phyloP scores from a whole-genome alignment of 179 eudicot species.

The Silene noctiflora region DNA sequence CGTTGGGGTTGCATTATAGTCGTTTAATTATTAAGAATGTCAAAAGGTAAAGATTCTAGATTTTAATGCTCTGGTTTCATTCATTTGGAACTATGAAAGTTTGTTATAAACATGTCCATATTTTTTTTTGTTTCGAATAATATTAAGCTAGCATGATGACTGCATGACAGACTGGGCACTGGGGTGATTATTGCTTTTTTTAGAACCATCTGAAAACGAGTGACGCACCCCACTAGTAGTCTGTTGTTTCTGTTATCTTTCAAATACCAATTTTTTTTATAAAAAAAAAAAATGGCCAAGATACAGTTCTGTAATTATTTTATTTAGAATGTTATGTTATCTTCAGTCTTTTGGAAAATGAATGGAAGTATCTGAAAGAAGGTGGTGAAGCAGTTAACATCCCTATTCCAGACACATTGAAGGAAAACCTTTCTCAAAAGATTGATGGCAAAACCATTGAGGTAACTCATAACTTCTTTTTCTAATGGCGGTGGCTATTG shows the following conservation, averaged over 20 bases:
- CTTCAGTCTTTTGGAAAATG: constrained; percentile 70
- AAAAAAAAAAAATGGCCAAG: not conserved
- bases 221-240: not conserved
- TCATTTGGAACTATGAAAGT: not conserved
- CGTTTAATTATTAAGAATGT: constrained; percentile 47
- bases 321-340: constrained; percentile 16
- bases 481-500: not conserved
- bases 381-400: constrained; percentile 36
- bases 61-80: not conserved
- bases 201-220: not conserved
- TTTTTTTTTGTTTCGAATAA: not conserved
- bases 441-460: constrained; percentile 42
- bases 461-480: constrained; percentile 37
- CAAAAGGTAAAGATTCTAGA: constrained; percentile 46
- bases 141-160: not conserved
- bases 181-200: not conserved
- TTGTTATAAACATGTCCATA: not conserved
- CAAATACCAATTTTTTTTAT: not conserved
- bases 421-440: constrained; percentile 54
- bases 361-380: constrained; percentile 60
- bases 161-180: constrained; percentile 4
- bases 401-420: constrained; percentile 49
- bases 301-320: constrained; percentile 2
- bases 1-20: constrained; percentile 70
- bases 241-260: constrained; percentile 4